Percentiles rank a stretch among this genome's conserved stretches.
Evolutionary conservation across 257 asterid species (phyloP).

Genomic region (Haberlea rhodopensis): DNA sequence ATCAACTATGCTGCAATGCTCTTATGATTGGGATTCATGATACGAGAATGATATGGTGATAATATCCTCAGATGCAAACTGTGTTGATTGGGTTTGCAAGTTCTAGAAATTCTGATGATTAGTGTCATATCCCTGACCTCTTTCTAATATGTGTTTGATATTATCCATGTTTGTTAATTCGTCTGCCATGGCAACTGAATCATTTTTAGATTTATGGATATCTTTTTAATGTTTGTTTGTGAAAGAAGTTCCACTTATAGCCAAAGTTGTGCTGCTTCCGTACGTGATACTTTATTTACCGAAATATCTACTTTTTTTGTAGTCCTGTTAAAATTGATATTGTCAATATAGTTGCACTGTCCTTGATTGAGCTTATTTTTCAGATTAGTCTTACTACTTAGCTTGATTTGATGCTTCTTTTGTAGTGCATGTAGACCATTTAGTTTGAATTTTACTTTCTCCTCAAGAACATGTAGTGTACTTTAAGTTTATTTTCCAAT

Average conservation of each 20-base stretch:
- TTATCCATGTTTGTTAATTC: slow-evolving; percentile 4
- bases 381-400: neutral
- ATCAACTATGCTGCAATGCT: slow-evolving; percentile 53
- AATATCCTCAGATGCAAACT: slow-evolving; percentile 20
- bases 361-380: slow-evolving; percentile 6
- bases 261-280: slow-evolving; percentile 18
- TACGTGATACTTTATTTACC: neutral
- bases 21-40: slow-evolving; percentile 15
- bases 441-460: neutral
- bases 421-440: slow-evolving; percentile 4
- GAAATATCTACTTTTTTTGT: neutral
- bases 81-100: slow-evolving; percentile 31
- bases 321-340: neutral
- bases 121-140: slow-evolving; percentile 22
- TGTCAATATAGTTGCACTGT: neutral
- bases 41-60: slow-evolving; percentile 26
- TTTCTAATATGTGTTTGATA: slow-evolving; percentile 17
- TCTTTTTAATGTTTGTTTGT: neutral
- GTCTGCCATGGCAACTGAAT: slow-evolving; percentile 15
- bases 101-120: slow-evolving; percentile 23
- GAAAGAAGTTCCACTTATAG: slow-evolving; percentile 15
- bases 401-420: neutral
- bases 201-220: slow-evolving; percentile 8
- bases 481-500: neutral
- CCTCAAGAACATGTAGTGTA: neutral